Base-by-base conservation (phyloP, 2,329 filamentous ascomycete genomes). In the Claviceps sp. region DNA sequence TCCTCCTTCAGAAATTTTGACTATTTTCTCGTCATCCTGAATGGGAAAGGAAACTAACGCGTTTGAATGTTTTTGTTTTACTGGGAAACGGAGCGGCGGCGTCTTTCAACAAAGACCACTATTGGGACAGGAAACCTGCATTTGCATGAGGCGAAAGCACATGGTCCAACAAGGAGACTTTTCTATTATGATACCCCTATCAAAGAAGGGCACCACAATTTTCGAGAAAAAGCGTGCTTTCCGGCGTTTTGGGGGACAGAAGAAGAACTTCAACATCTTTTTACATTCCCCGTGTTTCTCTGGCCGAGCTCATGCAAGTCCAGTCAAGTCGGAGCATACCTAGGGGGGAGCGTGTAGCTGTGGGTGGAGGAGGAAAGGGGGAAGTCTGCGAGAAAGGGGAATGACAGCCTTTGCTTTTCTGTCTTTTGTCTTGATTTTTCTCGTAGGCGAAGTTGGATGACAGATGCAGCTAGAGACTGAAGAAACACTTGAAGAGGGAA, bases 191-290 rank as follows among this genome's bases (percentile, higher is more conserved):
- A 69, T 67, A 68, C 52, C 48, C 52, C 48, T 68, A 70, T 65
- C 65, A 60, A 11, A 34, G 59, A 58, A 58, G 59, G 58, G 59
- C 61, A 61, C 62, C 63, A 56, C 60, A 54, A n/a, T 58, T 58
- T 61, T 59, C 59, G 60, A 60, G 58, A 60, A 60, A 57, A 60
- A 57, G 60, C 59, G 58, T 65, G 60, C 56, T 62, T 59, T 59
- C 56, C 58, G 67, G 68, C 66, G 66, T 70, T 70, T 34, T 65
- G 46, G 52, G 65, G 67, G 67, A 64, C 70, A 68, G 65, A 62
- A 67, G 69, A 71, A 71, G 68, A 70, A 70, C 56, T 72, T 72
- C 70, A 72, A 72, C 70, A 71, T 71, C 67, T 71, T 72, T 71
- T 64, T 52, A 50, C 60, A 64, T 67, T 66, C 66, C 67, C 56